Evolutionary conservation across 768 basidiomycete genomes (phyloP).

Genomic region (Gelatoporia subvermispora): DNA sequence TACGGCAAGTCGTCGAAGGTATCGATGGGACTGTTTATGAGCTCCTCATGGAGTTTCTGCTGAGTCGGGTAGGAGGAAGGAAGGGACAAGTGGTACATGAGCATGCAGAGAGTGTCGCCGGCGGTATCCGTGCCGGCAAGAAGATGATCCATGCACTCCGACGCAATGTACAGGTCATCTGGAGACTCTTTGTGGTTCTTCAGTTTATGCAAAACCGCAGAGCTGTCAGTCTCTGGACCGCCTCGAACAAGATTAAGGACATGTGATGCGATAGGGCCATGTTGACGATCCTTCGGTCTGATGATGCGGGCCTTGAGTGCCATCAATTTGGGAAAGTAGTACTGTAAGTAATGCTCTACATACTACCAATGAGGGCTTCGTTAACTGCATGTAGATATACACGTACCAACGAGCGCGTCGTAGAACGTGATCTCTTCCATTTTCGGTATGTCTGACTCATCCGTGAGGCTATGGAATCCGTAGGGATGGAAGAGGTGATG

Average conservation of each 20-base stretch:
- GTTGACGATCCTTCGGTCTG: not conserved
- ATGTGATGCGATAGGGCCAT: constrained; percentile 5
- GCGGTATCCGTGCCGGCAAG: constrained; percentile 18
- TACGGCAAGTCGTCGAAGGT: constrained; percentile 90
- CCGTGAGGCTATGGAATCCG: constrained; percentile 9
- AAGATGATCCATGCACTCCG: constrained; percentile 20
- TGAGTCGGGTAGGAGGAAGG: constrained; percentile 11
- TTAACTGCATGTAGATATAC: not conserved
- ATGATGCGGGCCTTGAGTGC: not conserved
- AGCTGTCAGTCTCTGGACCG: constrained; percentile 6
- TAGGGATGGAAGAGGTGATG: constrained; percentile 16
- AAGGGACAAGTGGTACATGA: constrained; percentile 19
- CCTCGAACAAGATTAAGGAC: constrained; percentile 9
- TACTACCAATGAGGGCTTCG: not conserved
- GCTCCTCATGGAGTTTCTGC: constrained; percentile 14
- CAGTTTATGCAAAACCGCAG: constrained; percentile 17
- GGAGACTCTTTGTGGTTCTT: constrained; percentile 2
- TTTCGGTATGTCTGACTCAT: constrained; percentile 7
- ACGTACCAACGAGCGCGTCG: constrained; percentile 4
- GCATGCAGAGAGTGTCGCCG: constrained; percentile 20
- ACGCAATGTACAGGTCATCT: constrained; percentile 5
- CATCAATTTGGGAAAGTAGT: constrained; percentile 8
- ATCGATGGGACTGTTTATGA: constrained; percentile 61
- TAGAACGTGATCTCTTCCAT: constrained; percentile 15
- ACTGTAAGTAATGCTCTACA: constrained; percentile 7